phyloP scores from a whole-genome alignment of 495 filamentous ascomycete genomes.

The Aspergillus wentii region DNA sequence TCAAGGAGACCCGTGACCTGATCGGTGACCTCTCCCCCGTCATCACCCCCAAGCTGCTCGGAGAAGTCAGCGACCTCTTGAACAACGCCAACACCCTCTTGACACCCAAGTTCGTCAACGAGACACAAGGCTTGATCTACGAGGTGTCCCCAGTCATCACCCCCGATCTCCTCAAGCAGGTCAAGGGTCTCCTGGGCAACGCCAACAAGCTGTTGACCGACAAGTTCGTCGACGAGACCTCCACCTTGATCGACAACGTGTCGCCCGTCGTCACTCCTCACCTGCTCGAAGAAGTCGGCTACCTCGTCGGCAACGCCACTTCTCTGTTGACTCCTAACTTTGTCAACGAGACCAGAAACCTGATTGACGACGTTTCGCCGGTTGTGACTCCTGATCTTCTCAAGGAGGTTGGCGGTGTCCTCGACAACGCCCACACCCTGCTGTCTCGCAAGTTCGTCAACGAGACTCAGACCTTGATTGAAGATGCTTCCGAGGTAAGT shows the following conservation, averaged over 20 bases:
- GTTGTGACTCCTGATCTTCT: constrained; percentile 40
- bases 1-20: constrained; percentile 35
- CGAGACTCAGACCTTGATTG: constrained; percentile 41
- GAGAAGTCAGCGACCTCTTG: constrained; percentile 22
- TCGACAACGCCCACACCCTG: constrained; percentile 35
- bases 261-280: constrained; percentile 30
- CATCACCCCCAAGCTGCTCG: constrained; percentile 24
- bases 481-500: constrained; percentile 47
- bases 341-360: constrained; percentile 35
- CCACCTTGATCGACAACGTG: constrained; percentile 31
- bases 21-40: constrained; percentile 29
- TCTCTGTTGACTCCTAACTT: constrained; percentile 34
- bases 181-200: constrained; percentile 32
- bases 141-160: constrained; percentile 35
- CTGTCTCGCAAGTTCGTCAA: constrained; percentile 38
- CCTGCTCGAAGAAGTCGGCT: constrained; percentile 18
- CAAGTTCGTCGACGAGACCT: constrained; percentile 32
- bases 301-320: constrained; percentile 32
- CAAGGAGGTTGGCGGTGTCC: constrained; percentile 33
- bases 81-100: constrained; percentile 37
- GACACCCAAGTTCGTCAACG: constrained; percentile 34
- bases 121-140: constrained; percentile 37
- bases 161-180: constrained; percentile 22
- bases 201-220: constrained; percentile 34
- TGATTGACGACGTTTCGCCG: constrained; percentile 30